These are phyloP conservation scores for Chiua sp. DNA, from an alignment of 1,284 basidiomycete species.

Conservation along the genomic window DNA sequence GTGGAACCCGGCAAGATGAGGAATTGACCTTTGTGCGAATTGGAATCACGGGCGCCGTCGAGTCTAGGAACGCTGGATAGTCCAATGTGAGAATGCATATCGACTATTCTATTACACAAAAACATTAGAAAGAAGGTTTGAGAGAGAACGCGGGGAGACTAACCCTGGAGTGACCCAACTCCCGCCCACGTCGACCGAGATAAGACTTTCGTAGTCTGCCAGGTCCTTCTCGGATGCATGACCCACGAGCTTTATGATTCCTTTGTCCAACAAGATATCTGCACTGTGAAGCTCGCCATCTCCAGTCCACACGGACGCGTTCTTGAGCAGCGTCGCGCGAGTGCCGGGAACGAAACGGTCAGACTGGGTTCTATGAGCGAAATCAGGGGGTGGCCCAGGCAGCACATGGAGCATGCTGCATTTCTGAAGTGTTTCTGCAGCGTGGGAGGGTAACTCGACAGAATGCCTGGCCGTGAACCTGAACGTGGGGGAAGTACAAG, in stretches of 20 bases:
- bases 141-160: not conserved
- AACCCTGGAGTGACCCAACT: slow-evolving; percentile 55
- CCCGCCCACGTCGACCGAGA: slow-evolving; percentile 46
- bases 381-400: slow-evolving; percentile 39
- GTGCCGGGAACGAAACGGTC: slow-evolving; percentile 68
- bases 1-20: not conserved
- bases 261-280: slow-evolving; percentile 52
- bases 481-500: slow-evolving; percentile 17
- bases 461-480: not conserved
- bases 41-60: slow-evolving; percentile 46
- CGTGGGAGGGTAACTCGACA: slow-evolving; percentile 31
- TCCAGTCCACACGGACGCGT: slow-evolving; percentile 78
- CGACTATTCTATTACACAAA: slow-evolving; percentile 46
- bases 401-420: slow-evolving; percentile 33
- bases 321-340: slow-evolving; percentile 59
- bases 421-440: slow-evolving; percentile 33
- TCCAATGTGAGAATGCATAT: slow-evolving; percentile 72
- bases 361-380: slow-evolving; percentile 50
- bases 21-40: slow-evolving; percentile 46
- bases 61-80: slow-evolving; percentile 55
- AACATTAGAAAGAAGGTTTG: slow-evolving; percentile 2
- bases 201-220: slow-evolving; percentile 28
- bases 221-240: slow-evolving; percentile 34
- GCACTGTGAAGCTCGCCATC: slow-evolving; percentile 56
- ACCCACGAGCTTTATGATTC: slow-evolving; percentile 51